These are phyloP conservation scores for Sarocladium brachiariae DNA, from an alignment of 2,329 filamentous ascomycete genomes.

Conservation along the genomic window DNA sequence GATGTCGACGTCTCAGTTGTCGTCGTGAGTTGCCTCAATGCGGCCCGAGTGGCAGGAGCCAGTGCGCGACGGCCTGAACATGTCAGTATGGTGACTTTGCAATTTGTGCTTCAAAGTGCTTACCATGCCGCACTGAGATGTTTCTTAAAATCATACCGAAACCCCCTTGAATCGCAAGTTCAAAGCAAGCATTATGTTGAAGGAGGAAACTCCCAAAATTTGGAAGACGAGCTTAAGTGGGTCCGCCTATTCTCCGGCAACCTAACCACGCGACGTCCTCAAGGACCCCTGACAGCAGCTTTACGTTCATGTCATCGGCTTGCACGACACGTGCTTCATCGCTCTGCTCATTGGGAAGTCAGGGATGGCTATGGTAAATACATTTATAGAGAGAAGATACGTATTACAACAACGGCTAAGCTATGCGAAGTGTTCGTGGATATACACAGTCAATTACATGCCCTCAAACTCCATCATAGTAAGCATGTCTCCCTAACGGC, in stretches of 20 bases:
- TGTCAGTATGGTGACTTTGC: not conserved
- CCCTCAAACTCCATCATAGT: not conserved
- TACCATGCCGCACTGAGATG: conserved; percentile 48
- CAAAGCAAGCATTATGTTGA: not conserved
- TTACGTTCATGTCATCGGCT: too few relatives aligned
- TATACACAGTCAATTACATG: not conserved
- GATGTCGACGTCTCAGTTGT: conserved; percentile 14
- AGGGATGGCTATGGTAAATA: too few relatives aligned
- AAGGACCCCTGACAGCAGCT: not conserved
- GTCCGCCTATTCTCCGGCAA: conserved; percentile 16
- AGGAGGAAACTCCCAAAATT: conserved; percentile 22
- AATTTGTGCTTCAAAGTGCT: conserved; percentile 15
- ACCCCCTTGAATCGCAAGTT: conserved; percentile 9
- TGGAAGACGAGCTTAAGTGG: conserved; percentile 14
- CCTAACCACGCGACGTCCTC: conserved; percentile 7
- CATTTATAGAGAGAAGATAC: too few relatives aligned
- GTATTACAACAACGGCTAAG: conserved; percentile 3
- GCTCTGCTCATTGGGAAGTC: too few relatives aligned
- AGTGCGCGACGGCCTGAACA: conserved; percentile 46
- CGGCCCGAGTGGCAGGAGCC: conserved; percentile 32
- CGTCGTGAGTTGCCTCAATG: conserved; percentile 28
- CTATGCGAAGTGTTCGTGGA: conserved; percentile 2
- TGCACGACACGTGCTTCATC: too few relatives aligned
- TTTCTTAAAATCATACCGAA: conserved; percentile 51
- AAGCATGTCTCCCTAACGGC: conserved; percentile 34